Evolutionary conservation across 2,329 filamentous ascomycete genomes (phyloP).

Genomic region (Calonectria henricotiae): DNA sequence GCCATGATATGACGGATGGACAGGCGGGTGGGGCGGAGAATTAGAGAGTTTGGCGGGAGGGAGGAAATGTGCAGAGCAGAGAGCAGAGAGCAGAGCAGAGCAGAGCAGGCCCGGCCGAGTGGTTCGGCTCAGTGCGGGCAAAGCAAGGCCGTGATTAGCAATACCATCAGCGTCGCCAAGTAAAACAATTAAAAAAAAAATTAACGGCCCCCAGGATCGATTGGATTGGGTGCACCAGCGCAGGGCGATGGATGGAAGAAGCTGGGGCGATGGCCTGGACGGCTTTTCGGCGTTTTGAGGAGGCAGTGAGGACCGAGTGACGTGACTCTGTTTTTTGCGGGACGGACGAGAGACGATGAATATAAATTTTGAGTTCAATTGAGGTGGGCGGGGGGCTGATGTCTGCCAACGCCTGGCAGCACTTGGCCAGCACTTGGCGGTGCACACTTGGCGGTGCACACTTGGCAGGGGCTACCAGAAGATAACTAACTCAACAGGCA

Average conservation of each 20-base stretch:
- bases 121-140: neutral
- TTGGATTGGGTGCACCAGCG: neutral
- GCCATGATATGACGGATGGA: conserved; percentile 45
- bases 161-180: neutral
- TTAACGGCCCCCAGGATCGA: neutral
- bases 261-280: neutral
- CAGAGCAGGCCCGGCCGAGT: too few relatives aligned
- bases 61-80: neutral
- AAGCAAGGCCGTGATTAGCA: neutral
- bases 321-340: neutral
- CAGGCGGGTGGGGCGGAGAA: too few relatives aligned
- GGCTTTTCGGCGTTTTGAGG: neutral
- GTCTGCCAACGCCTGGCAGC: too few relatives aligned
- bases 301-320: neutral
- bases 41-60: too few relatives aligned
- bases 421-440: too few relatives aligned
- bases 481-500: too few relatives aligned
- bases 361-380: conserved; percentile 22
- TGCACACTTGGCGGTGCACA: too few relatives aligned
- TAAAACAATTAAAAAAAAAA: neutral
- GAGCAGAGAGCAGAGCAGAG: neutral
- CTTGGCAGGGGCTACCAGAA: too few relatives aligned
- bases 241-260: neutral
- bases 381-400: conserved; percentile 6
- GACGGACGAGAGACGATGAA: neutral